phyloP scores from a whole-genome alignment of 305 asterid genomes.

The Andrographis paniculata region DNA sequence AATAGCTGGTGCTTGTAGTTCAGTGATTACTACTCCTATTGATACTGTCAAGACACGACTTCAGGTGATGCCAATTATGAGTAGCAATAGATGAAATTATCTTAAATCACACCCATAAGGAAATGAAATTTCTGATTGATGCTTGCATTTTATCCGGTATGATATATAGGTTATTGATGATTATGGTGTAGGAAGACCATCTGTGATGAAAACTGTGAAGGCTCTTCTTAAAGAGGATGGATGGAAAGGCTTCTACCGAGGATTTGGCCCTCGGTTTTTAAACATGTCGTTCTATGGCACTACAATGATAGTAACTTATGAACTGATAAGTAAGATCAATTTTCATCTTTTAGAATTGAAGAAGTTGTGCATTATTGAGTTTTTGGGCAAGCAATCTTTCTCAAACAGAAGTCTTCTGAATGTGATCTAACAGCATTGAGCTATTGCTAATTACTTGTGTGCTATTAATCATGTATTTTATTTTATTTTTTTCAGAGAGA shows the following conservation, averaged over 20 bases:
- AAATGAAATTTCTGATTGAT: slow-evolving; percentile 5
- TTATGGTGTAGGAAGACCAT: slow-evolving; percentile 80
- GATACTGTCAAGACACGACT: slow-evolving; percentile 82
- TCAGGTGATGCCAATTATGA: slow-evolving; percentile 41
- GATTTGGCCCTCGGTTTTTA: slow-evolving; percentile 81
- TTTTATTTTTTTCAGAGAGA: slow-evolving; percentile 44
- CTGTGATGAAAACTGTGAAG: slow-evolving; percentile 65
- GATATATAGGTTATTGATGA: slow-evolving; percentile 67
- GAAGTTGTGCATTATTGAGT: neutral
- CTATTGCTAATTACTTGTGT: neutral
- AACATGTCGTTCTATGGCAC: slow-evolving; percentile 91
- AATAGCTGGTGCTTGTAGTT: slow-evolving; percentile 79
- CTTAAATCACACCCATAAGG: neutral
- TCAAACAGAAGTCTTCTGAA: no score
- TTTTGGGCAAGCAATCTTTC: neutral
- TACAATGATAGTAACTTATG: slow-evolving; percentile 92
- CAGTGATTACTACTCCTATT: slow-evolving; percentile 68
- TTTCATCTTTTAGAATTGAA: slow-evolving; percentile 1
- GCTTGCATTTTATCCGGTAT: slow-evolving; percentile 8
- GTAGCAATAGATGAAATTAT: neutral
- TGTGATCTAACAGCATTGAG: neutral
- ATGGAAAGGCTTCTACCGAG: slow-evolving; percentile 85
- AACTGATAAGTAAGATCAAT: slow-evolving; percentile 58
- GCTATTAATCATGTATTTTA: neutral
- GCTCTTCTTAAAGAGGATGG: slow-evolving; percentile 72